Conservation (phyloP, 1,284 basidiomycete species). For the Sphagnurus paluster region DNA sequence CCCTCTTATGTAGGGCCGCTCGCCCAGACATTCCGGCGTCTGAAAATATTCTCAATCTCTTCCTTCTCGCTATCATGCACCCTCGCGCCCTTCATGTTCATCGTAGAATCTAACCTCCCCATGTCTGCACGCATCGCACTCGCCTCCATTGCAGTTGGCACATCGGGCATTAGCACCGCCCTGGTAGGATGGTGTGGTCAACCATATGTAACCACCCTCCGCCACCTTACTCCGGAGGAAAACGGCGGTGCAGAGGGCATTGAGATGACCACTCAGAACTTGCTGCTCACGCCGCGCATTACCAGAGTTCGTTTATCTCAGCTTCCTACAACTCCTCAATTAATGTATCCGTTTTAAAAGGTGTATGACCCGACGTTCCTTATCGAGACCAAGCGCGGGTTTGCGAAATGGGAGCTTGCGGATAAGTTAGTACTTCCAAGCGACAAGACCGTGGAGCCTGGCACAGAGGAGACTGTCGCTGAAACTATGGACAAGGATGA, state of each 20-base stretch:
- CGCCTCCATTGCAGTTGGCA: conserved; percentile 68
- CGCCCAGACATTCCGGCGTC: conserved; percentile 65
- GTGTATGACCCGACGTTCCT: conserved; percentile 78
- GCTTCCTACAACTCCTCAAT: too few relatives aligned
- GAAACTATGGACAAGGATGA: conserved; percentile 70
- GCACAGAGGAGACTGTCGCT: conserved; percentile 73
- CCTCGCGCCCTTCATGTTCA: conserved; percentile 78
- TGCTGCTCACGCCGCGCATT: conserved; percentile 58
- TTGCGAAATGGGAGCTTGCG: conserved; percentile 82
- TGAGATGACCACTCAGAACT: conserved; percentile 70
- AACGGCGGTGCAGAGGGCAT: conserved; percentile 51
- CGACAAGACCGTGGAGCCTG: conserved; percentile 41
- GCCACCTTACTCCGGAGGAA: conserved; percentile 39
- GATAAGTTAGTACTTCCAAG: conserved; percentile 48
- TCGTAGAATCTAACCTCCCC: conserved; percentile 77
- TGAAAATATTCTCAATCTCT: conserved; percentile 83
- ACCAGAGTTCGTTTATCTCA: conserved; percentile 38
- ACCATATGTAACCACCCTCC: conserved; percentile 52
- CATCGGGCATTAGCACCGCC: conserved; percentile 70
- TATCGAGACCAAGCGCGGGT: conserved; percentile 66
- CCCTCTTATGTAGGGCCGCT: conserved; percentile 57
- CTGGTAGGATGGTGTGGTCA: conserved; percentile 73
- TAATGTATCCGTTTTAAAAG: too few relatives aligned
- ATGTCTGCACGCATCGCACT: conserved; percentile 69
- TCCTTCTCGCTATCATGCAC: conserved; percentile 73